Percentiles rank a stretch among this genome's conserved stretches.
These are phyloP conservation scores for Oryza punctata DNA, from an alignment of 176 grass and related monocot species.

Conservation along the genomic window DNA sequence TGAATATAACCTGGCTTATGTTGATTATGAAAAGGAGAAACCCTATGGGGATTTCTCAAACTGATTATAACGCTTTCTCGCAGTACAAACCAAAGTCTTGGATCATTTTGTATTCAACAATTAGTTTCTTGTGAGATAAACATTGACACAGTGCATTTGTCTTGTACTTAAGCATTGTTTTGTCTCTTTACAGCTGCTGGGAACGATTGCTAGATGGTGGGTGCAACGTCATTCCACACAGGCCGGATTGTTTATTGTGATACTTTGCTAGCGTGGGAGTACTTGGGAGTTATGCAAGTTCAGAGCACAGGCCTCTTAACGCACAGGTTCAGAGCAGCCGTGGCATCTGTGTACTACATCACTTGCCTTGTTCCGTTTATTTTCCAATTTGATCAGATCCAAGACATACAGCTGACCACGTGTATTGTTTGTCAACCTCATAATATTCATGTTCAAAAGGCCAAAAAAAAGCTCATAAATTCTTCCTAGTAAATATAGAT, in stretches of 20 bases:
- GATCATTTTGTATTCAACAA: neutral
- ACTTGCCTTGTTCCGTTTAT: neutral
- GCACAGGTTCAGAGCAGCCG: constrained; percentile 6
- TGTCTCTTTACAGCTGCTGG: constrained; percentile 35
- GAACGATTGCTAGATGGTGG: constrained; percentile 32
- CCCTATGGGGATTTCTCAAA: neutral
- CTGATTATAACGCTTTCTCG: neutral
- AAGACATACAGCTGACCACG: neutral
- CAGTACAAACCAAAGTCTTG: neutral
- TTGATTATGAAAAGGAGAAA: neutral
- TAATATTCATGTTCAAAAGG: neutral
- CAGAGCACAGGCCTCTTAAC: no score
- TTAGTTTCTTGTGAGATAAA: neutral
- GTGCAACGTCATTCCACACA: constrained; percentile 33
- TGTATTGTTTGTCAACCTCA: constrained; percentile 6
- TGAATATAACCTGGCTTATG: neutral
- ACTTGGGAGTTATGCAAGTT: neutral
- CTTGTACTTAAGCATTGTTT: neutral
- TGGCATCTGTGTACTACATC: neutral
- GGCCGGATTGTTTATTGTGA: constrained; percentile 4
- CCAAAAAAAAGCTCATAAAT: neutral
- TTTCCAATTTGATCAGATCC: neutral
- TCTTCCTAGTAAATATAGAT: neutral
- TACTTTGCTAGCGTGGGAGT: constrained; percentile 12
- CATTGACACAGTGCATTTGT: neutral